Evolutionary conservation across 2,329 filamentous ascomycete species (phyloP).

Genomic region (Colletotrichum phormii): DNA sequence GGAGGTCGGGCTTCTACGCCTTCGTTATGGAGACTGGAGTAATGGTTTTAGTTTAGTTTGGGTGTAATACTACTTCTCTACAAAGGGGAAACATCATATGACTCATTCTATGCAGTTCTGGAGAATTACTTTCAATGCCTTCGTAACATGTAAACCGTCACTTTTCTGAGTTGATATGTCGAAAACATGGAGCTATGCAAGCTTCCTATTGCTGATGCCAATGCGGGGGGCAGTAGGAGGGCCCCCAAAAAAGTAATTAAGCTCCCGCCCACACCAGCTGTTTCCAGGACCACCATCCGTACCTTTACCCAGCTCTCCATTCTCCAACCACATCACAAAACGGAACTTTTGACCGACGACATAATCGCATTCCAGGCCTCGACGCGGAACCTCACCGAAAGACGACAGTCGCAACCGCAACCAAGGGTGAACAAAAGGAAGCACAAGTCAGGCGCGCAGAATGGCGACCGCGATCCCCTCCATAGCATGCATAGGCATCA

Average conservation of each 20-base stretch:
- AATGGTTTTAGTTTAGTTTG: slow-evolving; percentile 3
- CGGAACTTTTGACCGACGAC: neutral
- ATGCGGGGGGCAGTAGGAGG: slow-evolving; percentile 28
- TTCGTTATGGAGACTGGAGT: slow-evolving; percentile 12
- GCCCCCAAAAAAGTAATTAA: slow-evolving; percentile 28
- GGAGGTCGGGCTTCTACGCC: neutral
- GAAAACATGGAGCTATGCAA: neutral
- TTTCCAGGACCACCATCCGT: neutral
- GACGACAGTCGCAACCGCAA: neutral
- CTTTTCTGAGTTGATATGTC: neutral
- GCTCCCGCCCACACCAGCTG: slow-evolving; percentile 30
- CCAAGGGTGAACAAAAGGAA: neutral
- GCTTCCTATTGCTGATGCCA: neutral
- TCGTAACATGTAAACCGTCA: neutral
- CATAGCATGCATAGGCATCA: slow-evolving; percentile 93
- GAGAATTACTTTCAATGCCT: too few species aligned
- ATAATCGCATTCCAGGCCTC: neutral
- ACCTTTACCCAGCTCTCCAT: slow-evolving; percentile 25
- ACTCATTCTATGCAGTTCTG: too few species aligned
- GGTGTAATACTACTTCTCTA: slow-evolving; percentile 5
- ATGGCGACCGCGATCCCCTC: slow-evolving; percentile 77
- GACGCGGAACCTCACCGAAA: neutral
- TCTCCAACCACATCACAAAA: slow-evolving; percentile 12
- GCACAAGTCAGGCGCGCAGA: slow-evolving; percentile 42
- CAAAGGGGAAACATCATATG: neutral